phyloP scores from a whole-genome alignment of 164 flowering plant genomes.

The Umbilicus rupestris region DNA sequence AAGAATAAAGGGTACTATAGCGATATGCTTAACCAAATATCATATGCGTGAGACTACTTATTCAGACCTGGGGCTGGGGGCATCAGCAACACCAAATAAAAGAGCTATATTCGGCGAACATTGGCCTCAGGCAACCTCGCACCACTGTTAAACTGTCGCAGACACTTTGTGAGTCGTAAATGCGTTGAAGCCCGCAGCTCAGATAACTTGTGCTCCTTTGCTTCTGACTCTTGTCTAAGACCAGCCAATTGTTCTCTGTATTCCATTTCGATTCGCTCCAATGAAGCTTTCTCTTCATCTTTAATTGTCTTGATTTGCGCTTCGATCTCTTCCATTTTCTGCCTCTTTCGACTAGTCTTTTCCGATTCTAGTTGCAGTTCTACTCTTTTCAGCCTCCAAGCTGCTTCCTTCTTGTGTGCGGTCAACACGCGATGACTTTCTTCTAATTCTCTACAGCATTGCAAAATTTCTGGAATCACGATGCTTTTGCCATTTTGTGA shows the following conservation, averaged over 20 bases:
- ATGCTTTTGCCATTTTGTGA: conserved; percentile 23
- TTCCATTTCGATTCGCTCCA: conserved; percentile 71
- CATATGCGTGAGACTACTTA: conserved; percentile 18
- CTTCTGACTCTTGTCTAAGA: conserved; percentile 69
- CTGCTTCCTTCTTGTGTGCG: conserved; percentile 83
- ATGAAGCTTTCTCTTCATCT: conserved; percentile 52
- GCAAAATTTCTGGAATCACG: conserved; percentile 44
- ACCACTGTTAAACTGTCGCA: conserved; percentile 63
- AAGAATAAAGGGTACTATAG: conserved; percentile 27
- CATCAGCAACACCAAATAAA: background rate
- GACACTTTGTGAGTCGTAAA: conserved; percentile 42
- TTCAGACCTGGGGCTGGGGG: too few relatives aligned
- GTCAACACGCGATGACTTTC: conserved; percentile 76
- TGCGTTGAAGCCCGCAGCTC: conserved; percentile 75
- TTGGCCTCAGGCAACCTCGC: conserved; percentile 14
- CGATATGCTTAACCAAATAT: too few relatives aligned
- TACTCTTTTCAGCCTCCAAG: conserved; percentile 79
- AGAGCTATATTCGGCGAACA: background rate
- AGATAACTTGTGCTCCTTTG: conserved; percentile 72
- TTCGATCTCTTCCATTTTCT: conserved; percentile 83
- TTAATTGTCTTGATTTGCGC: conserved; percentile 53
- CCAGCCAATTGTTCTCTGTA: conserved; percentile 66
- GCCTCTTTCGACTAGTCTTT: conserved; percentile 56
- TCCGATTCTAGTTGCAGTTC: conserved; percentile 88
- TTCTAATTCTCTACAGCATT: conserved; percentile 76